A percentile compares a stretch with the other conserved stretches of the same genome.
phyloP scores from a whole-genome alignment of 2,329 filamentous ascomycete genomes.

The Dothideomycetes sp. region DNA sequence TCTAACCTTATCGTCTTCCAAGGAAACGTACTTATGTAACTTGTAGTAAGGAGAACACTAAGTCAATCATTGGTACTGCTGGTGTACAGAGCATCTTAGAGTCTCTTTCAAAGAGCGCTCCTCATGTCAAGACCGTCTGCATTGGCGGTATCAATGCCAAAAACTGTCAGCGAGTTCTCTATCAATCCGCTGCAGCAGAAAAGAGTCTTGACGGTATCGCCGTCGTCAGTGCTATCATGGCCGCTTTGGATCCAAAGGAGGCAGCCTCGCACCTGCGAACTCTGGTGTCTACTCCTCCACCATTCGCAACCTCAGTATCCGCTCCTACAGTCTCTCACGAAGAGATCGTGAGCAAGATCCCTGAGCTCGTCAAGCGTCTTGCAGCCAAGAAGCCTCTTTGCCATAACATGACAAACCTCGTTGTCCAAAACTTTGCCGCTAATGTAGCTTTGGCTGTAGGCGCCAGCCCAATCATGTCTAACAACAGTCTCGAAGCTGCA shows the following conservation, averaged over 20 bases:
- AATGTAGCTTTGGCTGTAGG: constrained; percentile 81
- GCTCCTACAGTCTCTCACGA: constrained; percentile 23
- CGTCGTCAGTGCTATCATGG: constrained; percentile 81
- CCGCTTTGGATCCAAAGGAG: constrained; percentile 55
- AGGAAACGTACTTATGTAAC: constrained; percentile 27
- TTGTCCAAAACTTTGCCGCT: constrained; percentile 90
- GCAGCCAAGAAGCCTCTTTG: constrained; percentile 60
- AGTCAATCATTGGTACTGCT: constrained; percentile 65
- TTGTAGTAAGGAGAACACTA: constrained; percentile 73
- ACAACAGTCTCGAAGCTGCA: constrained; percentile 68
- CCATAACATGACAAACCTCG: constrained; percentile 96
- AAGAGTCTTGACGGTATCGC: constrained; percentile 72
- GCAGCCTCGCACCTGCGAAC: constrained; percentile 52
- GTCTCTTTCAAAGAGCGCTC: constrained; percentile 43
- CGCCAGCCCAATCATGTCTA: constrained; percentile 89
- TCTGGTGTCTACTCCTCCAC: constrained; percentile 41
- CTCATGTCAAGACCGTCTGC: constrained; percentile 57
- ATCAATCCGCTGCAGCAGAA: constrained; percentile 50
- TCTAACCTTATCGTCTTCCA: constrained; percentile 3
- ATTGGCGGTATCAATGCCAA: constrained; percentile 79
- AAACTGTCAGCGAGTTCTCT: constrained; percentile 66
- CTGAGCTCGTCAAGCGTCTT: constrained; percentile 47
- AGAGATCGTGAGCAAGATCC: constrained; percentile 22
- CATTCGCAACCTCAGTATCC: constrained; percentile 23
- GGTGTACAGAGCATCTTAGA: constrained; percentile 60